Conservation (phyloP, 345 rosid species). For the Populus euphratica region DNA sequence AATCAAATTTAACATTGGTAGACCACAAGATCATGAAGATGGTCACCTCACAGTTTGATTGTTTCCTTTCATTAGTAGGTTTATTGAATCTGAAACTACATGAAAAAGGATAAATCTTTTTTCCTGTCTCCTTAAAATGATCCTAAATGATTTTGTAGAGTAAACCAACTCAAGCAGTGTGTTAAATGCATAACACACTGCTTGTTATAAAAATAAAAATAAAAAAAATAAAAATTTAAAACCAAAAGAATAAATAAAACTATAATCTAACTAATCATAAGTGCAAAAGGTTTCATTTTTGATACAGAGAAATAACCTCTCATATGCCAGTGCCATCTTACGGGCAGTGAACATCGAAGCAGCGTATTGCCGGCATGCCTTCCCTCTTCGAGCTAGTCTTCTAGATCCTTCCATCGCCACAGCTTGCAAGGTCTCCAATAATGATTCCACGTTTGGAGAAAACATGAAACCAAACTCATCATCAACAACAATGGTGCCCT, state of each 20-base stretch:
- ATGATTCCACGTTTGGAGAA: slow-evolving; percentile 75
- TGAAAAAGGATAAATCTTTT: background rate
- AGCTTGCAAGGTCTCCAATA: slow-evolving; percentile 50
- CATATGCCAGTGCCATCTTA: slow-evolving; percentile 92
- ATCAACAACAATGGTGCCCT: slow-evolving; percentile 73
- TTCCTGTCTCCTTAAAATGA: background rate
- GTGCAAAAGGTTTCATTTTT: slow-evolving; percentile 63
- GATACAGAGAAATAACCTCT: slow-evolving; percentile 80
- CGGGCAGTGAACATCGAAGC: slow-evolving; percentile 71
- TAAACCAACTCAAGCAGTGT: background rate
- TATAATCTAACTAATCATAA: slow-evolving; percentile 31
- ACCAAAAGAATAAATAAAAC: background rate
- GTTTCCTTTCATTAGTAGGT: background rate
- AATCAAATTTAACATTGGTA: background rate
- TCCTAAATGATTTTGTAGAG: background rate
- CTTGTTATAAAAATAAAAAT: too few species aligned
- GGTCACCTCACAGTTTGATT: background rate
- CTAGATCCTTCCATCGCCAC: slow-evolving; percentile 58
- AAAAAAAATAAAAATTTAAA: background rate
- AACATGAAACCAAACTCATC: slow-evolving; percentile 88
- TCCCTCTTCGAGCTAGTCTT: slow-evolving; percentile 69
- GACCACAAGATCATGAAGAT: background rate
- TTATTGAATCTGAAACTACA: background rate
- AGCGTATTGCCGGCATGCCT: slow-evolving; percentile 63
- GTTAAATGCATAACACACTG: background rate